phyloP scores from a whole-genome alignment of 2,329 filamentous ascomycete genomes.

The Neofusicoccum kwambonambiense region DNA sequence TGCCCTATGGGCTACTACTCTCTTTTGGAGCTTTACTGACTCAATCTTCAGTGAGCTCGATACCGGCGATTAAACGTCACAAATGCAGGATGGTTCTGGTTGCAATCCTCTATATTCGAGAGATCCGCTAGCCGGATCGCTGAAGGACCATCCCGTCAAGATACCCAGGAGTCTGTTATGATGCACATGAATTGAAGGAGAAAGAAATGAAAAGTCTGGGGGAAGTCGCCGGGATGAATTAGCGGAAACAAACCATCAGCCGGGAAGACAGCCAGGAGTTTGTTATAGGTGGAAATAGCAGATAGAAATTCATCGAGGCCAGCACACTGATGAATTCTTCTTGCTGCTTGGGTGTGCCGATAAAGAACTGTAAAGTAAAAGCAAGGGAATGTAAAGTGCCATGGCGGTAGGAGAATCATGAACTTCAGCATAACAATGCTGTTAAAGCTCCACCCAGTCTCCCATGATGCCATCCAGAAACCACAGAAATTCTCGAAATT shows the following conservation, averaged over 20 bases:
- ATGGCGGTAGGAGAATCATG: too few species aligned
- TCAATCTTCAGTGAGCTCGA: constrained; percentile 17
- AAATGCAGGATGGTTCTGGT: neutral
- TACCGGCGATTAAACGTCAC: constrained; percentile 19
- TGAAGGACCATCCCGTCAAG: constrained; percentile 1
- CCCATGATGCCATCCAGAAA: too few species aligned
- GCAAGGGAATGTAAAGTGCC: too few species aligned
- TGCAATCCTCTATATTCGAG: neutral
- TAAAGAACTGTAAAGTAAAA: too few species aligned
- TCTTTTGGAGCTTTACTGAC: neutral
- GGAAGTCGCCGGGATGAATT: neutral
- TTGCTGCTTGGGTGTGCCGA: too few species aligned
- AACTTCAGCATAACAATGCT: too few species aligned
- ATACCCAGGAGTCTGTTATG: constrained; percentile 4
- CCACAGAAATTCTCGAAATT: too few species aligned
- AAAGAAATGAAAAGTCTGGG: neutral
- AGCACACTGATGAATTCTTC: too few species aligned
- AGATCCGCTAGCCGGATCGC: neutral
- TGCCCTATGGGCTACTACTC: neutral
- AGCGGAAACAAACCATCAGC: neutral
- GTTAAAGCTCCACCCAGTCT: too few species aligned
- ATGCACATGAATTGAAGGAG: neutral
- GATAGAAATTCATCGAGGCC: neutral
- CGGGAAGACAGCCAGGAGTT: neutral
- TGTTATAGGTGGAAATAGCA: neutral